These are phyloP conservation scores for Phytophthora pseudosyringae DNA, from an alignment of 352 stramenopile species.

Conservation along the genomic window DNA sequence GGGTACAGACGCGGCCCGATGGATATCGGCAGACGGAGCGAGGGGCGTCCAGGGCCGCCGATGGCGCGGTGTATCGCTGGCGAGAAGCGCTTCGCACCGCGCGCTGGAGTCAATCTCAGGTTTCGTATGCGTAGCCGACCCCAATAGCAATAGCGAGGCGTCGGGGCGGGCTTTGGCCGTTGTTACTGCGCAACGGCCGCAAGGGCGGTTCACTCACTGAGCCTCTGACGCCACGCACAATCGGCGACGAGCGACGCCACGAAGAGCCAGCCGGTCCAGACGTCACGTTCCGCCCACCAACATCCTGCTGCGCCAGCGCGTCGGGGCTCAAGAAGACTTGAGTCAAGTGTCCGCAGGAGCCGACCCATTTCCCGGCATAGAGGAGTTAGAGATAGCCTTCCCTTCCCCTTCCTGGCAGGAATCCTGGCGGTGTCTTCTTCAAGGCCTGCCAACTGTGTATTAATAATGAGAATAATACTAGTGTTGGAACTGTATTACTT, in stretches of 20 bases:
- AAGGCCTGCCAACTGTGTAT: too few species aligned
- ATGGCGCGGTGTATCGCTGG: conserved; percentile 18
- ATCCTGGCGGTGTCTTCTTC: too few species aligned
- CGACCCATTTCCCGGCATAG: conserved; percentile 13
- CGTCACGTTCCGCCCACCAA: conserved; percentile 19
- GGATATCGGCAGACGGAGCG: conserved; percentile 22
- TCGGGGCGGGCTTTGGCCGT: conserved; percentile 7
- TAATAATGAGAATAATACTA: too few species aligned
- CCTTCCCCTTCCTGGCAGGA: too few species aligned
- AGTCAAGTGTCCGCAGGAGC: not conserved
- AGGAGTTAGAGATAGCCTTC: conserved; percentile 2
- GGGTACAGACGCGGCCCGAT: conserved; percentile 17
- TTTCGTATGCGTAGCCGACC: conserved; percentile 11
- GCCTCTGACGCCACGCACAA: conserved; percentile 19
- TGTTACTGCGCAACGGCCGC: conserved; percentile 16
- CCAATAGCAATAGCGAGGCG: not conserved
- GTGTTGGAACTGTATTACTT: too few species aligned
- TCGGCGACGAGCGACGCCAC: conserved; percentile 20
- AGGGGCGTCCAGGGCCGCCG: conserved; percentile 2
- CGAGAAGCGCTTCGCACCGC: not conserved
- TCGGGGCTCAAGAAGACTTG: too few species aligned
- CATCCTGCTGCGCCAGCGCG: conserved; percentile 7
- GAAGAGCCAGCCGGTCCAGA: conserved; percentile 17
- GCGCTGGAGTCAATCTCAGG: conserved; percentile 1
- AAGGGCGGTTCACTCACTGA: conserved; percentile 2